Conservation (phyloP, 768 basidiomycete species). For the Boletus tylopilopsis region DNA sequence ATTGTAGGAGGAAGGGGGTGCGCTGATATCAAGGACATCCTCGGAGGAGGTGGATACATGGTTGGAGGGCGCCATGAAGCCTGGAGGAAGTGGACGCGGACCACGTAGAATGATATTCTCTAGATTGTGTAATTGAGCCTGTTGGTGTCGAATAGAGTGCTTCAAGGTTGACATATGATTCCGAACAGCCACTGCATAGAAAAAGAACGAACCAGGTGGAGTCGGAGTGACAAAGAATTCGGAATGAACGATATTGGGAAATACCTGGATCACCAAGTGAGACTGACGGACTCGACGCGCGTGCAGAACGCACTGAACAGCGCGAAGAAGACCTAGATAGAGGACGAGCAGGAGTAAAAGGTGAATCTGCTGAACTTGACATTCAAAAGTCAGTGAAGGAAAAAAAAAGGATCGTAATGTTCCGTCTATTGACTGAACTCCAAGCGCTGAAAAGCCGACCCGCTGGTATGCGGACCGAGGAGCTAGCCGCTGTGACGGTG, state of each 20-base stretch:
- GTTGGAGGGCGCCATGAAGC: slow-evolving; percentile 39
- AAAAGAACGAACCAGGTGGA: slow-evolving; percentile 25
- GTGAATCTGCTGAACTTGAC: slow-evolving; percentile 33
- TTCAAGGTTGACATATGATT: slow-evolving; percentile 79
- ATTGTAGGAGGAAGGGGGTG: slow-evolving; percentile 32
- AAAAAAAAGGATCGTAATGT: slow-evolving; percentile 26
- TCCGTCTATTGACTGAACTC: slow-evolving; percentile 16
- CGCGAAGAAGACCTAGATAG: slow-evolving; percentile 49
- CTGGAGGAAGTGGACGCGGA: slow-evolving; percentile 53
- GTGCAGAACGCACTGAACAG: slow-evolving; percentile 43
- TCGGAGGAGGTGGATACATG: slow-evolving; percentile 33
- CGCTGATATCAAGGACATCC: slow-evolving; percentile 32
- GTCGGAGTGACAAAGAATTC: slow-evolving; percentile 21
- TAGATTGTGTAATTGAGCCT: slow-evolving; percentile 69
- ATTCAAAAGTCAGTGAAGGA: slow-evolving; percentile 24
- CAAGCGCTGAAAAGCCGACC: slow-evolving; percentile 1
- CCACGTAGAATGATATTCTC: slow-evolving; percentile 67
- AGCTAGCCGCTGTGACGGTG: slow-evolving; percentile 5
- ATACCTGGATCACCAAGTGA: slow-evolving; percentile 66
- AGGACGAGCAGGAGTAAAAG: slow-evolving; percentile 34
- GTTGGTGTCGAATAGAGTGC: slow-evolving; percentile 80
- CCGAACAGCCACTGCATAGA: slow-evolving; percentile 61
- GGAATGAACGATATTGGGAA: slow-evolving; percentile 26
- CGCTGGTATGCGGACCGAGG: slow-evolving; percentile 4
- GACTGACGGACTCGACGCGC: slow-evolving; percentile 51